Base-by-base conservation (phyloP, 768 basidiomycete species). In the Rhodotorula paludigena region DNA sequence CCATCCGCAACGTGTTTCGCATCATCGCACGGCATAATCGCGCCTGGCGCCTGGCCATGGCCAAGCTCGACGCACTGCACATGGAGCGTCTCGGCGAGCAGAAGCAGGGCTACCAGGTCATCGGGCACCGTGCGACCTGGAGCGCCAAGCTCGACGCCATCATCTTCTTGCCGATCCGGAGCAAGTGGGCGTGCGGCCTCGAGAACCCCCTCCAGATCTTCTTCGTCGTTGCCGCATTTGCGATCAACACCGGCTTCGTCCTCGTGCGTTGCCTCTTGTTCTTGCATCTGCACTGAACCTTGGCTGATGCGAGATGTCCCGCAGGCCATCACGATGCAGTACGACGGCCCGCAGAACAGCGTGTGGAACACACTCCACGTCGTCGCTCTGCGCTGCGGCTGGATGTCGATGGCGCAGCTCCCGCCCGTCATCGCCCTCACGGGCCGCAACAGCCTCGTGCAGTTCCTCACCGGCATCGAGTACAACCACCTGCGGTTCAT, bases 381-480 rank as follows among this genome's bases (percentile, higher is more conserved):
- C 35, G 60, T 70, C 45, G 69, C 69, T 18, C 56, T 70, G 4
- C 64, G 69, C 16, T 63, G 64, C 39, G 69, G 69, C 3, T 61
- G 63, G 52, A 66, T 66, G 65, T 58, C 69, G n/a, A 49, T 71
- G 44, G 69, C 64, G 28, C 64, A 71, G 42, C 47, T 63, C 2
- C 69, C 69, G 5, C 57, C 64, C 53, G 45, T 71, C 41, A 63
- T 71, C 44, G 69, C 69, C 23, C 30, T 66, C 10, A 63, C 61
- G 7, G 69, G 69, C 5, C 61, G 69, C n/a, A 71, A 71, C 64
- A 55, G 53, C 35, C 60, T 71, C 53, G 69, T 71, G 30, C 52
- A 47, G 36, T 66, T 66, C 48, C 35, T 71, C 21, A 71, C 69
- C 21, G 69, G 69, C 6, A 71, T 71, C 61, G 69, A 71, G 39